These are phyloP conservation scores for Rhododendron mucronatum DNA, from an alignment of 148 eudicot species.

Conservation along the genomic window DNA sequence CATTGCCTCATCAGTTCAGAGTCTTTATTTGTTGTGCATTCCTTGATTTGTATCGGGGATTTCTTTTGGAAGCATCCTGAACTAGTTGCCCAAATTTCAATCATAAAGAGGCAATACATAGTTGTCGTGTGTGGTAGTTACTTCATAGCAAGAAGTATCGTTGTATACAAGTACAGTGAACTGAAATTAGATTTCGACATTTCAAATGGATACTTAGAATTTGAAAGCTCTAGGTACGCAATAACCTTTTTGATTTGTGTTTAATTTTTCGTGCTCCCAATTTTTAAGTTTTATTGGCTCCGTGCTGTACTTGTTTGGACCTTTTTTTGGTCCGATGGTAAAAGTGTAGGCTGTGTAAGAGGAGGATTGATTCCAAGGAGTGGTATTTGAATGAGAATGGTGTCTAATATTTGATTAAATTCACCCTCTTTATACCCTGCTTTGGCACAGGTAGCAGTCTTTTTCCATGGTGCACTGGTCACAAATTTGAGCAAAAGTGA, in stretches of 20 bases:
- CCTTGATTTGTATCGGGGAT: background rate
- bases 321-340: background rate
- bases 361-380: background rate
- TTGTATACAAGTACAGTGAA: background rate
- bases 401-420: background rate
- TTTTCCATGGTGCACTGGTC: background rate
- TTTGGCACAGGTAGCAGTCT: background rate
- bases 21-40: background rate
- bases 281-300: background rate
- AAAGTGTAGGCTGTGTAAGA: background rate
- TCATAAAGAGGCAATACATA: background rate
- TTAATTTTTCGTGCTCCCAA: background rate
- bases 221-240: background rate
- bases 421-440: background rate
- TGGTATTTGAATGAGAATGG: background rate
- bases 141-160: background rate
- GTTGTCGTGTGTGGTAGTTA: background rate
- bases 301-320: background rate
- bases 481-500: background rate
- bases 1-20: background rate
- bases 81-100: background rate
- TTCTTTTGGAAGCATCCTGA: background rate
- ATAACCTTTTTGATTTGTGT: background rate
- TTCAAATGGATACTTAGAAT: background rate
- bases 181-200: background rate